Evolutionary conservation across 768 basidiomycete genomes (phyloP), one percentile per base, ranked within the genome.

Genomic region (Clathrus columnatus): DNA sequence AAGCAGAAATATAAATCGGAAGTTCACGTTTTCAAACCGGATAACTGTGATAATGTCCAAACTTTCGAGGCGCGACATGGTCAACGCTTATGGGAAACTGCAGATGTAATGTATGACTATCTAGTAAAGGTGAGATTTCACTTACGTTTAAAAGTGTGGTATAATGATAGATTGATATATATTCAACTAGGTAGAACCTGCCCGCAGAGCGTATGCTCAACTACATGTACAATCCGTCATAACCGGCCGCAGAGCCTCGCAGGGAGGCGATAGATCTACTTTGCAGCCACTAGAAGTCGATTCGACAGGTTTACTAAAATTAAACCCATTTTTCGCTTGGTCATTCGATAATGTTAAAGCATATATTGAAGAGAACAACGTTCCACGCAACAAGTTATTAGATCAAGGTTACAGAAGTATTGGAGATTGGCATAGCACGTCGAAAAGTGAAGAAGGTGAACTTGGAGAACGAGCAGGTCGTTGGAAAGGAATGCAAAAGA

Each of bases 361-460:
- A 68, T 94, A 97, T 68, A 77, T 95, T 59, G 81, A 81, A 43
- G 75, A 79, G 57, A 81, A 97, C 70, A 71, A 80, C 45, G 93
- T 97, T 0, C 94, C 94, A 2, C 81, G 82, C 58, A 98, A 99
- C 73, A 81, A 79, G 58, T 76, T 99, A 4, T 79, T 99, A 41
- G 82, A 82, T 57, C 82, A 91, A 66, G 96, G 96, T 2, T 99
- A 98, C 74, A 86, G 84, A 62, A 92, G 90, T 65, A 83, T 99
- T 59, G 96, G 96, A 3, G 96, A 99, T 70, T 95, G 94, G 89
- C 96, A 99, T 71, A 94, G 91, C 59, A 99, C 96, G 0, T 75
- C 54, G 20, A 76, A 69, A 61, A 84, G 83, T 58, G 84, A 80
- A 0, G 73, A 72, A 7, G 79, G 86, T 42, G 90, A 90, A 57